Evolutionary conservation across 192 early-diverging fungal species (phyloP).

Genomic region (Coemansia sp.): DNA sequence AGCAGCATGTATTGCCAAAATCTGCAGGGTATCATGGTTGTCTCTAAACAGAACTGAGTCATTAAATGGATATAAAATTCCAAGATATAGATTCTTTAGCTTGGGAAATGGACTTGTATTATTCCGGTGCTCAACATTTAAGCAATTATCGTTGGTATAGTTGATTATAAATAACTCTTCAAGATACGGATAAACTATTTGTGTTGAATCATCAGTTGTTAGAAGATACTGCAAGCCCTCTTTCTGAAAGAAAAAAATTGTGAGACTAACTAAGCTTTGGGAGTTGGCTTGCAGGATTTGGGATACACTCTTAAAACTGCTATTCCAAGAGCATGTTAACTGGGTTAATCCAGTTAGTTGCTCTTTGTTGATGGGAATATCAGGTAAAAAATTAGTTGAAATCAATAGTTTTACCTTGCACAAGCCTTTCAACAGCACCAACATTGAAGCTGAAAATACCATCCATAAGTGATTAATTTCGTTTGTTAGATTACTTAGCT

Average conservation of each 20-base stretch:
- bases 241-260: not conserved
- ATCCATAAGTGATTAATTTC: too few relatives aligned
- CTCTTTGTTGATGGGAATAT: too few relatives aligned
- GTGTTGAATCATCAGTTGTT: not conserved
- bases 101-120: not conserved
- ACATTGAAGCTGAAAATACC: too few relatives aligned
- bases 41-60: too few relatives aligned
- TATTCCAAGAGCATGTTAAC: too few relatives aligned
- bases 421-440: too few relatives aligned
- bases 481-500: too few relatives aligned
- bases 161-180: not conserved
- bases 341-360: too few relatives aligned
- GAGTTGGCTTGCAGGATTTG: not conserved
- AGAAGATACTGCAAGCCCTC: not conserved
- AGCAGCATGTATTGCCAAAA: not conserved
- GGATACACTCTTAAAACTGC: too few relatives aligned
- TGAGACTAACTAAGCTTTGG: not conserved
- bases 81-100: not conserved
- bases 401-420: too few relatives aligned
- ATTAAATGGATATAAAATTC: not conserved
- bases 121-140: not conserved
- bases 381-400: too few relatives aligned
- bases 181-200: not conserved
- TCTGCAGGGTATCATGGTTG: too few relatives aligned
- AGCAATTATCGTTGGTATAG: not conserved